A percentile compares a stretch with the other conserved stretches of the same genome.
Conservation (phyloP, 2,329 filamentous ascomycete species). For the Pyrenophora teres region DNA sequence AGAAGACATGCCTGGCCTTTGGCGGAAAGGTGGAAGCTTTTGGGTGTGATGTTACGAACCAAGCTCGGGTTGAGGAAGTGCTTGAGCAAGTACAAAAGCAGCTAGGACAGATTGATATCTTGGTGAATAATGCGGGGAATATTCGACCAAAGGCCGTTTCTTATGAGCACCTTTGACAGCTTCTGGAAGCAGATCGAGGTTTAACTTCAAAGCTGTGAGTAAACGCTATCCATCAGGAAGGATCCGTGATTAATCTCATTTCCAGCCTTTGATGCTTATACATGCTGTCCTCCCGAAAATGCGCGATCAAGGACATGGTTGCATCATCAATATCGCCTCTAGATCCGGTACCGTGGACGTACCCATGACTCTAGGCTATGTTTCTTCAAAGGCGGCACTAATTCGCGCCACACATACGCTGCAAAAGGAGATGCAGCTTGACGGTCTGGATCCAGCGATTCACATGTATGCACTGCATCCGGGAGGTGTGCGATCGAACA, state of each 20-base stretch:
- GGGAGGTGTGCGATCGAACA: slow-evolving; percentile 33
- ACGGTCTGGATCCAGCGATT: slow-evolving; percentile 33
- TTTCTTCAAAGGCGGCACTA: slow-evolving; percentile 35
- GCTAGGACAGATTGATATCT: slow-evolving; percentile 30
- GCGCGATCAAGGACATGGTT: slow-evolving; percentile 30
- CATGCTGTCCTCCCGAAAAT: slow-evolving; percentile 32
- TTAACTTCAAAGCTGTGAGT: slow-evolving; percentile 37
- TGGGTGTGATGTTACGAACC: slow-evolving; percentile 31
- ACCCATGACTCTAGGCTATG: slow-evolving; percentile 39
- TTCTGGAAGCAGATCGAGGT: slow-evolving; percentile 42
- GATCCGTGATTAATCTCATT: not conserved
- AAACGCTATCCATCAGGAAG: not conserved
- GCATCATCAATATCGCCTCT: slow-evolving; percentile 40
- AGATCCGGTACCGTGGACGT: slow-evolving; percentile 39
- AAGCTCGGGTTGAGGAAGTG: slow-evolving; percentile 9
- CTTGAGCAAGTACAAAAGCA: slow-evolving; percentile 27
- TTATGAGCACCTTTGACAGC: slow-evolving; percentile 32
- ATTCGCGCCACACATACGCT: slow-evolving; percentile 38
- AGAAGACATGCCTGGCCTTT: slow-evolving; percentile 25
- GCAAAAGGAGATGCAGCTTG: slow-evolving; percentile 37
- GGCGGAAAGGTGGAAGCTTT: slow-evolving; percentile 28
- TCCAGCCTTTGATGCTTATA: slow-evolving; percentile 33
- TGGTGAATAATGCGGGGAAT: slow-evolving; percentile 41
- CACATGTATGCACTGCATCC: slow-evolving; percentile 40
- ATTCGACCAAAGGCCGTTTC: slow-evolving; percentile 30